Percentiles rank a stretch among this genome's conserved stretches.
Conservation (phyloP, 805 yeast genomes). For the Kodamaea hsintzibuensis region DNA sequence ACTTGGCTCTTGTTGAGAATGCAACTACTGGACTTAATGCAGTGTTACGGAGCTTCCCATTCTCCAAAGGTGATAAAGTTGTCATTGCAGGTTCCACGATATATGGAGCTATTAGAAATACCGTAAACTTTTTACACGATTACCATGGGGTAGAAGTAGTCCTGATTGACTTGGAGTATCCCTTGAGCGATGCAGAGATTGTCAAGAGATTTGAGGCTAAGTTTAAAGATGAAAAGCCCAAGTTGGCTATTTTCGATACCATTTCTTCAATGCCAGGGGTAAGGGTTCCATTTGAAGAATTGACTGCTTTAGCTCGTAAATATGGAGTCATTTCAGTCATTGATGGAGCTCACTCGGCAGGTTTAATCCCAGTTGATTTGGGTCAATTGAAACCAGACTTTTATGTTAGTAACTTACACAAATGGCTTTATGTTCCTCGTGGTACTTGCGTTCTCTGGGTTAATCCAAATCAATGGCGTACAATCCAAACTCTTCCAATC, state of each 20-base stretch:
- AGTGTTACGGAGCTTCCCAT: constrained; percentile 54
- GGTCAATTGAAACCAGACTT: constrained; percentile 55
- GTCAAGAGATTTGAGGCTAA: constrained; percentile 23
- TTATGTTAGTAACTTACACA: constrained; percentile 62
- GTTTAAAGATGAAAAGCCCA: constrained; percentile 25
- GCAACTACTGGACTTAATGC: constrained; percentile 64
- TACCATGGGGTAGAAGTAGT: constrained; percentile 22
- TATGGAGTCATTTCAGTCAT: constrained; percentile 53
- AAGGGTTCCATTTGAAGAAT: constrained; percentile 52
- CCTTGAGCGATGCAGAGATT: constrained; percentile 21
- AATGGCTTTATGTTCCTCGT: constrained; percentile 64
- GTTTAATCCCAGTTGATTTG: constrained; percentile 49
- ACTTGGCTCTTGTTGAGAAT: constrained; percentile 55
- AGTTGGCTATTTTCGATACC: constrained; percentile 54
- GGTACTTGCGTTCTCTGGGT: constrained; percentile 63
- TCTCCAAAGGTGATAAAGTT: constrained; percentile 52
- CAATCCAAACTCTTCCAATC: constrained; percentile 58
- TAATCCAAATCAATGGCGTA: constrained; percentile 47
- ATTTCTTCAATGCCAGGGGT: constrained; percentile 68
- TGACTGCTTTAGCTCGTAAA: constrained; percentile 47
- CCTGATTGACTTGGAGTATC: constrained; percentile 16
- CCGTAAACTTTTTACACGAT: constrained; percentile 37
- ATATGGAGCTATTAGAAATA: constrained; percentile 57
- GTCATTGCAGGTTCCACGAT: constrained; percentile 46
- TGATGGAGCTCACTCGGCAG: constrained; percentile 76